Conservation (phyloP, 2,329 filamentous ascomycete species). For the Colletotrichum tabaci region DNA sequence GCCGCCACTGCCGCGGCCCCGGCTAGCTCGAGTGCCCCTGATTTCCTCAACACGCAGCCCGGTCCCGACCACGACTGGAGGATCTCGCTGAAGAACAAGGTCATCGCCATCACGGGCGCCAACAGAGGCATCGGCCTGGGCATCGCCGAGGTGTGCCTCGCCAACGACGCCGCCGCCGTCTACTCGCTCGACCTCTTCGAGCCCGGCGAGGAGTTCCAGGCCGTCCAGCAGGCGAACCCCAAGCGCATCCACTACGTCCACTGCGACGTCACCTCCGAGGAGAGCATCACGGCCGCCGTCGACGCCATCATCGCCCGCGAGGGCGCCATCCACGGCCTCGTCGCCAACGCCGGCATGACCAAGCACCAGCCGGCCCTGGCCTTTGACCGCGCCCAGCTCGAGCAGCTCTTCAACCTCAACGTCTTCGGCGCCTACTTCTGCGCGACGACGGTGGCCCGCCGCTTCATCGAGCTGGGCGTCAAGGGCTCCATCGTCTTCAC, state of each 20-base stretch:
- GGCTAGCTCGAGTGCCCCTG: constrained; percentile 2
- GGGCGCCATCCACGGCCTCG: constrained; percentile 57
- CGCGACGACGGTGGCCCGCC: constrained; percentile 59
- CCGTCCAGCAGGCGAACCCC: constrained; percentile 54
- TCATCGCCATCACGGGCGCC: constrained; percentile 59
- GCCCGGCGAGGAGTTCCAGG: constrained; percentile 46
- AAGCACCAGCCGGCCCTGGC: constrained; percentile 52
- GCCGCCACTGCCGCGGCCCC: constrained; percentile 1
- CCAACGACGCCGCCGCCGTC: constrained; percentile 57
- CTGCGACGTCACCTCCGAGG: constrained; percentile 61
- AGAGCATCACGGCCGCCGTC: constrained; percentile 56
- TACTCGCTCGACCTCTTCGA: constrained; percentile 49
- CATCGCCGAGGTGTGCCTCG: constrained; percentile 62
- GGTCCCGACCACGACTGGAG: constrained; percentile 53
- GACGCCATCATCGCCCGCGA: constrained; percentile 55
- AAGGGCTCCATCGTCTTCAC: constrained; percentile 61
- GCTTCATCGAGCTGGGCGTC: constrained; percentile 53
- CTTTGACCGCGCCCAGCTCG: constrained; percentile 48
- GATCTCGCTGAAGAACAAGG: constrained; percentile 54
- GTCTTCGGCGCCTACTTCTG: constrained; percentile 62
- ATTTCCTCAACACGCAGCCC: constrained; percentile 52
- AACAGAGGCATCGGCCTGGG: constrained; percentile 62
- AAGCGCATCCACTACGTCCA: constrained; percentile 62
- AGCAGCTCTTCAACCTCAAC: constrained; percentile 56
- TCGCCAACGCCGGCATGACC: constrained; percentile 34